Evolutionary conservation across 192 early-diverging fungal genomes (phyloP).

Genomic region (Umbelopsis vinacea): DNA sequence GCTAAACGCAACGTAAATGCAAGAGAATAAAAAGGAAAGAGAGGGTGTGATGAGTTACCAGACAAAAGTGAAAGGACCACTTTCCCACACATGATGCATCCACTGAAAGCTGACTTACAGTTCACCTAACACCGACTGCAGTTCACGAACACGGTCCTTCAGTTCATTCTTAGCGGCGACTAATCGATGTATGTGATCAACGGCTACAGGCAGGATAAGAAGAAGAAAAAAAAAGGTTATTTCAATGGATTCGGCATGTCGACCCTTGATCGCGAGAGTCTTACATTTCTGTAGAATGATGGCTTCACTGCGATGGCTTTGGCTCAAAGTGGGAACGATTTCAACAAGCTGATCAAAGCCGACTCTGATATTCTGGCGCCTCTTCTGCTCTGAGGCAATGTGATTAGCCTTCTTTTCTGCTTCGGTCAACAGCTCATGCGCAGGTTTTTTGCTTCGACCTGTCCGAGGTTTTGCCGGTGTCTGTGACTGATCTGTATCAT

Average conservation of each 20-base stretch:
- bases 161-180: slow-evolving; percentile 64
- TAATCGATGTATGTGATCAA: slow-evolving; percentile 77
- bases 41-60: too few relatives aligned
- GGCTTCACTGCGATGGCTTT: slow-evolving; percentile 83
- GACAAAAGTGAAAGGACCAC: too few relatives aligned
- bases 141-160: slow-evolving; percentile 53
- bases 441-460: slow-evolving; percentile 36
- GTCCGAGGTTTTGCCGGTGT: background rate
- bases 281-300: slow-evolving; percentile 83
- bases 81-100: too few relatives aligned
- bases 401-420: slow-evolving; percentile 95
- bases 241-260: too few relatives aligned
- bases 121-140: slow-evolving; percentile 56
- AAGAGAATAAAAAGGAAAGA: background rate
- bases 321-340: slow-evolving; percentile 82
- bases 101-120: slow-evolving; percentile 35
- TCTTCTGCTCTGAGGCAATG: slow-evolving; percentile 93
- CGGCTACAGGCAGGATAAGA: slow-evolving; percentile 47
- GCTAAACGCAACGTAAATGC: background rate
- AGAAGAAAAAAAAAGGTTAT: background rate
- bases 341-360: slow-evolving; percentile 91
- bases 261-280: too few relatives aligned
- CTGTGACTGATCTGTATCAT: background rate
- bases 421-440: slow-evolving; percentile 80
- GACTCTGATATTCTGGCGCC: slow-evolving; percentile 86